A percentile compares a stretch with the other conserved stretches of the same genome.
These are phyloP conservation scores for Panicum miliaceum DNA, from an alignment of 176 grass and related monocot species.

Conservation along the genomic window DNA sequence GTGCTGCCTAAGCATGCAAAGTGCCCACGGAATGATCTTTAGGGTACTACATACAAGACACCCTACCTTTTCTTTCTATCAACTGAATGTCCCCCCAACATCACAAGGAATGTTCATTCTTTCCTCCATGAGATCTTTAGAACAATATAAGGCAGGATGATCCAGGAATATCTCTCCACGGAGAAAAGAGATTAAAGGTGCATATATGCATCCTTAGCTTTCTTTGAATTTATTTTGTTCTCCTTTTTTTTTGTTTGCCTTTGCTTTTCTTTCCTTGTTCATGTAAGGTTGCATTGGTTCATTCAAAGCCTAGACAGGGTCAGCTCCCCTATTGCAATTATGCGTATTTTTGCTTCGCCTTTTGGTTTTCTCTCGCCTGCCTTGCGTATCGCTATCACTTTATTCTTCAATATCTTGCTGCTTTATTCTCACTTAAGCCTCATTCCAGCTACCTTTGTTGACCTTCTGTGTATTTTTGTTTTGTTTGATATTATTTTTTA, in stretches of 20 bases:
- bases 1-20: constrained; percentile 72
- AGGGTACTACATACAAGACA: constrained; percentile 52
- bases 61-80: constrained; percentile 66
- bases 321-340: constrained; percentile 22
- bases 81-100: constrained; percentile 62
- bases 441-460: constrained; percentile 42
- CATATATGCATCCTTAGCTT: constrained; percentile 33
- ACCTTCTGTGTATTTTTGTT: constrained; percentile 20
- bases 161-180: constrained; percentile 66
- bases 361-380: constrained; percentile 2
- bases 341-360: constrained; percentile 25
- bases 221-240: constrained; percentile 20
- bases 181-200: constrained; percentile 45
- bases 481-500: not conserved
- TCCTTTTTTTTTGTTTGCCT: not conserved
- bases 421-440: constrained; percentile 88
- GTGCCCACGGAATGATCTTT: constrained; percentile 70
- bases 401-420: constrained; percentile 68
- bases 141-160: constrained; percentile 59
- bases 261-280: not conserved
- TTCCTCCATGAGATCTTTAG: constrained; percentile 42
- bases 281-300: constrained; percentile 21
- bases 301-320: not conserved
- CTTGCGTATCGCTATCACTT: constrained; percentile 64
- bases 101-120: constrained; percentile 65